Conservation (phyloP, 2,329 filamentous ascomycete genomes). For the Talaromyces sp. region DNA sequence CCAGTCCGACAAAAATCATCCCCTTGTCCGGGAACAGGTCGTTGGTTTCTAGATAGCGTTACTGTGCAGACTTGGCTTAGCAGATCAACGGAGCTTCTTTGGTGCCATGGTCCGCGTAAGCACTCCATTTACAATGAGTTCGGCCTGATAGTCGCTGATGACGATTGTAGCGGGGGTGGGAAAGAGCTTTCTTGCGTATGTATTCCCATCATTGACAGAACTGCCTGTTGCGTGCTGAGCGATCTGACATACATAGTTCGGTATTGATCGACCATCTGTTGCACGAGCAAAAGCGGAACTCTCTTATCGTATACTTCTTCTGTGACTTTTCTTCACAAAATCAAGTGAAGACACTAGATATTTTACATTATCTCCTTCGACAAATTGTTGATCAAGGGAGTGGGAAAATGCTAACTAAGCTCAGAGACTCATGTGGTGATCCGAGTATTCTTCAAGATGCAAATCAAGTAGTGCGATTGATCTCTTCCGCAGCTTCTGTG, state of each 20-base stretch:
- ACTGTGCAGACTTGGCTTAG: conserved; percentile 4
- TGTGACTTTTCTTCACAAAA: conserved; percentile 1
- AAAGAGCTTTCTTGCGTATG: conserved; percentile 2
- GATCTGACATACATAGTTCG: not conserved
- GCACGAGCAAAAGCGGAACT: not conserved
- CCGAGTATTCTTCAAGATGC: not conserved
- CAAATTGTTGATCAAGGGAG: not conserved
- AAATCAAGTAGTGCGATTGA: not conserved
- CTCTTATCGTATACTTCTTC: not conserved
- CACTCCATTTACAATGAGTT: not conserved
- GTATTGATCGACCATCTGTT: not conserved
- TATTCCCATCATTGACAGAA: not conserved
- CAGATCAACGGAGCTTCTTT: conserved; percentile 9
- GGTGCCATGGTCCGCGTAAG: conserved; percentile 9
- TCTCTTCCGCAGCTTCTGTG: not conserved
- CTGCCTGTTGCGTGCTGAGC: not conserved
- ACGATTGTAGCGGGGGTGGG: not conserved
- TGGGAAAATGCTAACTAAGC: not conserved
- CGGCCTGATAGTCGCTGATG: not conserved
- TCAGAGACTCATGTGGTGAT: not conserved
- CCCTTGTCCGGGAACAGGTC: conserved; percentile 5
- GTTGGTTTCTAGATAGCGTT: not conserved
- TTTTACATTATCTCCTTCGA: not conserved
- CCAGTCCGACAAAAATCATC: not conserved
- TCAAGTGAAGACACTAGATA: not conserved